phyloP scores from a whole-genome alignment of 2,329 filamentous ascomycete genomes.

The Pseudocercospora musae region DNA sequence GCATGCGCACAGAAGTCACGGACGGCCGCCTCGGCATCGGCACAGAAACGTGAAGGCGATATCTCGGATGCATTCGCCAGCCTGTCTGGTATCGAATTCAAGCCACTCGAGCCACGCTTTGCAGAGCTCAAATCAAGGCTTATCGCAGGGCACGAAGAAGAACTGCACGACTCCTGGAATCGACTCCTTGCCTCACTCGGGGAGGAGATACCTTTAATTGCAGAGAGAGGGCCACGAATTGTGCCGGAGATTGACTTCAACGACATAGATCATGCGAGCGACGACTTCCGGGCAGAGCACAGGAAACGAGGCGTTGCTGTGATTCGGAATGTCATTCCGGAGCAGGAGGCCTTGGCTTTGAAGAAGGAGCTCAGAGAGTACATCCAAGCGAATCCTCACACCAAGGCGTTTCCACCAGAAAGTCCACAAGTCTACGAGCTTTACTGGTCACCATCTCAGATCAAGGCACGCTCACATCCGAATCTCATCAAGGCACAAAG shows the following conservation, averaged over 20 bases:
- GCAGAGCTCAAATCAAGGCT: conserved; percentile 45
- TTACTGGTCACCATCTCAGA: conserved; percentile 49
- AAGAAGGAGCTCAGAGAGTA: conserved; percentile 46
- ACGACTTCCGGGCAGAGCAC: conserved; percentile 56
- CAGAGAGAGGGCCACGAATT: conserved; percentile 40
- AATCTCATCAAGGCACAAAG: conserved; percentile 47
- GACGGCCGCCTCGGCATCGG: conserved; percentile 24
- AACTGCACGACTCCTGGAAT: conserved; percentile 46
- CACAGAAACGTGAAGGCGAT: conserved; percentile 47
- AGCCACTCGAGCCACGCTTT: conserved; percentile 45
- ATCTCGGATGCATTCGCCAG: conserved; percentile 52
- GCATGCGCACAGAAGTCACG: conserved; percentile 5
- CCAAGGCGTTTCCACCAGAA: conserved; percentile 46
- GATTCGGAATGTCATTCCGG: conserved; percentile 44
- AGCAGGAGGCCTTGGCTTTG: conserved; percentile 44
- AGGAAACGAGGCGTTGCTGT: conserved; percentile 55
- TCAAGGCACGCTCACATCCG: conserved; percentile 47
- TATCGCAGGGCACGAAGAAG: conserved; percentile 48
- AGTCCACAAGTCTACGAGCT: conserved; percentile 52
- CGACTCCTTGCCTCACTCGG: conserved; percentile 43
- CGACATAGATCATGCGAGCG: conserved; percentile 47
- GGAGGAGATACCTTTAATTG: conserved; percentile 46
- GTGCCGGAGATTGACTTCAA: conserved; percentile 49
- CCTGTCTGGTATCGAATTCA: conserved; percentile 46
- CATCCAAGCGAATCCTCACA: conserved; percentile 46